Evolutionary conservation across 2,329 filamentous ascomycete species (phyloP).

Genomic region (Penicillium sp.): DNA sequence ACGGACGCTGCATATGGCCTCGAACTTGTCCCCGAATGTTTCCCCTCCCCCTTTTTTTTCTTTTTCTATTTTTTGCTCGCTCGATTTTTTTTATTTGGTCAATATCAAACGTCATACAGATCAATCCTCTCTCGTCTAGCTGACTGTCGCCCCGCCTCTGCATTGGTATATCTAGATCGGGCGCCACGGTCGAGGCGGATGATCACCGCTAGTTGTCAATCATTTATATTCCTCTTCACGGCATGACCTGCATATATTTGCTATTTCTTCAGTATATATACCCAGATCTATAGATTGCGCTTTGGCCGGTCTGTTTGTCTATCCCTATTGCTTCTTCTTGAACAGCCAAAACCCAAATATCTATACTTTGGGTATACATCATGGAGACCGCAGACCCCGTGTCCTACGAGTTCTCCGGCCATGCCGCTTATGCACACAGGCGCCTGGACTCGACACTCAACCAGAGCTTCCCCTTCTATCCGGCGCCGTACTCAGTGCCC

Average conservation of each 20-base stretch:
- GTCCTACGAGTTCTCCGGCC: conserved; percentile 41
- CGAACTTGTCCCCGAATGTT: conserved; percentile 5
- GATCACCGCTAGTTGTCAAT: conserved; percentile 29
- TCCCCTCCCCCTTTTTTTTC: not conserved
- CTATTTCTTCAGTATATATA: conserved; percentile 8
- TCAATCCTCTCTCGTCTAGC: conserved; percentile 1
- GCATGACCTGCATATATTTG: conserved; percentile 17
- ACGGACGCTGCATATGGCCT: not conserved
- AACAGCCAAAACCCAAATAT: conserved; percentile 12
- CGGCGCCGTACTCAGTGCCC: conserved; percentile 38
- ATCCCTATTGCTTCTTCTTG: conserved; percentile 11
- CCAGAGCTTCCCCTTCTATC: conserved; percentile 40
- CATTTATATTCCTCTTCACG: conserved; percentile 9
- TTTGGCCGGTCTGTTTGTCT: conserved; percentile 13
- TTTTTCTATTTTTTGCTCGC: not conserved
- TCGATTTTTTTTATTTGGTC: not conserved
- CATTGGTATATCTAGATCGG: conserved; percentile 19
- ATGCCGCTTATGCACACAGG: conserved; percentile 38
- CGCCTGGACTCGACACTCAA: conserved; percentile 38
- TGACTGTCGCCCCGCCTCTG: conserved; percentile 17
- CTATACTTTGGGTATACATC: conserved; percentile 3
- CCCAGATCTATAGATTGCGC: conserved; percentile 15
- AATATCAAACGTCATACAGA: conserved; percentile 12
- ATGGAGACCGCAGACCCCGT: conserved; percentile 47
- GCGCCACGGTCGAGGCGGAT: conserved; percentile 12